Evolutionary conservation across 768 basidiomycete genomes (phyloP).

Genomic region (Phanerochaete sordida): DNA sequence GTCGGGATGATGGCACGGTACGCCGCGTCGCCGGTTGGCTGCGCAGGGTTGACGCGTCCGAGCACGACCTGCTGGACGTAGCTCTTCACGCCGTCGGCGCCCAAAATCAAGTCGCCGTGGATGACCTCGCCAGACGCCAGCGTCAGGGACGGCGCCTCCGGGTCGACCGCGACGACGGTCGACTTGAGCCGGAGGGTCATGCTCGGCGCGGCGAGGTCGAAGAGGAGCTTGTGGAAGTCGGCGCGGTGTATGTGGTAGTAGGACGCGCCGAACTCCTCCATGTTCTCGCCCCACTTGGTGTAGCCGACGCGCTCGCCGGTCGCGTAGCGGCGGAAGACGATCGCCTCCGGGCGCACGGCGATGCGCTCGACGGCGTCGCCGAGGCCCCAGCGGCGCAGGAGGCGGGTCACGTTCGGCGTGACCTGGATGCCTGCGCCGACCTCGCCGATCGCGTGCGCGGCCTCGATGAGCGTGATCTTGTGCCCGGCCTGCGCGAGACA

Average conservation of each 20-base stretch:
- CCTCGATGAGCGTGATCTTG: slow-evolving; percentile 35
- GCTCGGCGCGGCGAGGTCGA: slow-evolving; percentile 29
- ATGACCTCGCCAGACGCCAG: slow-evolving; percentile 34
- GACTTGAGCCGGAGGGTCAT: slow-evolving; percentile 32
- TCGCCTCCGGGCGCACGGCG: slow-evolving; percentile 34
- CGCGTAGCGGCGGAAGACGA: slow-evolving; percentile 35
- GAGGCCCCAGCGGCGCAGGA: slow-evolving; percentile 37
- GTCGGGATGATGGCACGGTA: slow-evolving; percentile 55
- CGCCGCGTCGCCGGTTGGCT: slow-evolving; percentile 59
- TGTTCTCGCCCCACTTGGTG: slow-evolving; percentile 31
- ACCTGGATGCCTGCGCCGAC: slow-evolving; percentile 43
- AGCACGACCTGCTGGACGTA: slow-evolving; percentile 47
- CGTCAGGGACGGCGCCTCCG: slow-evolving; percentile 32
- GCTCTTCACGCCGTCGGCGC: slow-evolving; percentile 46
- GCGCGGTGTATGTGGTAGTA: slow-evolving; percentile 43
- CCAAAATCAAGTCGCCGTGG: slow-evolving; percentile 33
- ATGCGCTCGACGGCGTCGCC: slow-evolving; percentile 25
- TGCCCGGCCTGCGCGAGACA: slow-evolving; percentile 38
- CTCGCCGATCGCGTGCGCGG: slow-evolving; percentile 35
- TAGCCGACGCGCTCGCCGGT: slow-evolving; percentile 36
- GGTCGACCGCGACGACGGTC: slow-evolving; percentile 27
- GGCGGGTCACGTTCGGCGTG: slow-evolving; percentile 35
- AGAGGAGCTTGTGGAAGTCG: slow-evolving; percentile 38
- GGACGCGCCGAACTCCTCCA: slow-evolving; percentile 33
- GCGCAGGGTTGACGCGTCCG: slow-evolving; percentile 37